phyloP scores from a whole-genome alignment of 2,329 filamentous ascomycete genomes.

The Penicillium sp. region DNA sequence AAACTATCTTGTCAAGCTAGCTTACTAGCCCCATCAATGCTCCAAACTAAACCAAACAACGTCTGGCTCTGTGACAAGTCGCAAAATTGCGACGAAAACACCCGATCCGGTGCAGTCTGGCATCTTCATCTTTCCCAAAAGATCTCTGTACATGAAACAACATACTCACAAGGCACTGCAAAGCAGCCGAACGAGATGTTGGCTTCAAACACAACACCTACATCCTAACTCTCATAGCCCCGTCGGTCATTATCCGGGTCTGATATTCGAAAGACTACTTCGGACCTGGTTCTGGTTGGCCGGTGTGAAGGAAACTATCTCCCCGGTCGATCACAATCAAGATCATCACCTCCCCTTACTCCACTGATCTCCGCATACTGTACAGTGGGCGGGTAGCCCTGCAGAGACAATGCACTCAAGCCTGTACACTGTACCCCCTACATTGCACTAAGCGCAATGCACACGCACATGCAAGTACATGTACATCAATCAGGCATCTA shows the following conservation, averaged over 20 bases:
- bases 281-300: neutral
- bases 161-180: neutral
- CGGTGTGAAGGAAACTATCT: neutral
- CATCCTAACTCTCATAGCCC: neutral
- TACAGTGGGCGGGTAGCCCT: neutral
- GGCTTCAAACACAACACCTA: neutral
- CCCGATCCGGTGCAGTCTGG: neutral
- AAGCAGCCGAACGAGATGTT: neutral
- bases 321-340: neutral
- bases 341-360: neutral
- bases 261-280: neutral
- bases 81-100: neutral
- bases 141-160: neutral
- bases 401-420: neutral
- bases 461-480: neutral
- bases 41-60: neutral
- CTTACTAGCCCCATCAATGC: neutral
- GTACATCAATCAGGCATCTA: neutral
- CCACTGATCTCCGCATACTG: neutral
- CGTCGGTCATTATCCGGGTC: neutral
- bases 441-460: neutral
- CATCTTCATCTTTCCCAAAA: neutral
- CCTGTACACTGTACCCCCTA: neutral
- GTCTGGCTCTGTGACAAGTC: neutral
- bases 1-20: neutral